phyloP scores from a whole-genome alignment of 345 rosid species.

The Cardamine occulta region DNA sequence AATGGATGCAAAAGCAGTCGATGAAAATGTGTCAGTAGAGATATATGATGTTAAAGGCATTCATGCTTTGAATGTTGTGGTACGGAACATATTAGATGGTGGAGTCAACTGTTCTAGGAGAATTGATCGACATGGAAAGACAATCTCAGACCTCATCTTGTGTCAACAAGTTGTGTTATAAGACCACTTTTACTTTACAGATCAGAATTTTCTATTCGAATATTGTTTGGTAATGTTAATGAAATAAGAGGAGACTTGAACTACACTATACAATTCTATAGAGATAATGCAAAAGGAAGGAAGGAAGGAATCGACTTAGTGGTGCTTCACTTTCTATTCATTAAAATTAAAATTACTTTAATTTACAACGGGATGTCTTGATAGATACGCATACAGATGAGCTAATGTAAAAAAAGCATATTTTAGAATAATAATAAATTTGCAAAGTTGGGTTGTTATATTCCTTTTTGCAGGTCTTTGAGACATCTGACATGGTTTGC shows the following conservation, averaged over 20 bases:
- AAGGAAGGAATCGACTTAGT: constrained; percentile 36
- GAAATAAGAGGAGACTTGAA: constrained; percentile 11
- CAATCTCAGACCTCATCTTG: constrained; percentile 75
- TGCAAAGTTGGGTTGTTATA: constrained; percentile 33
- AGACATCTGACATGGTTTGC: constrained; percentile 40
- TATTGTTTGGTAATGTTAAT: constrained; percentile 3
- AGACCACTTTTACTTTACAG: constrained; percentile 27
- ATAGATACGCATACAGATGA: constrained; percentile 18
- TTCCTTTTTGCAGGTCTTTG: constrained; percentile 17
- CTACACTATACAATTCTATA: constrained; percentile 6
- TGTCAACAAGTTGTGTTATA: constrained; percentile 64
- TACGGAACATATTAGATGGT: constrained; percentile 79
- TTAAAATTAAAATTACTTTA: background rate
- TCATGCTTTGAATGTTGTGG: constrained; percentile 71
- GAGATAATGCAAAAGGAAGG: background rate
- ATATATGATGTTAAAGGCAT: constrained; percentile 76
- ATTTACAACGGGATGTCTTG: constrained; percentile 37
- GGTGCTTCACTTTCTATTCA: constrained; percentile 34
- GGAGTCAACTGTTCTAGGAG: constrained; percentile 93
- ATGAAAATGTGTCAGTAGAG: constrained; percentile 62
- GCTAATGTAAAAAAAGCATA: background rate
- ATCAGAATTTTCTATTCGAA: background rate
- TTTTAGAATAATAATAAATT: background rate
- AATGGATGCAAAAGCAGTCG: constrained; percentile 42
- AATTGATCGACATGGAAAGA: constrained; percentile 87